Conservation (phyloP, 768 basidiomycete genomes). For the Phanerochaete carnosa region DNA sequence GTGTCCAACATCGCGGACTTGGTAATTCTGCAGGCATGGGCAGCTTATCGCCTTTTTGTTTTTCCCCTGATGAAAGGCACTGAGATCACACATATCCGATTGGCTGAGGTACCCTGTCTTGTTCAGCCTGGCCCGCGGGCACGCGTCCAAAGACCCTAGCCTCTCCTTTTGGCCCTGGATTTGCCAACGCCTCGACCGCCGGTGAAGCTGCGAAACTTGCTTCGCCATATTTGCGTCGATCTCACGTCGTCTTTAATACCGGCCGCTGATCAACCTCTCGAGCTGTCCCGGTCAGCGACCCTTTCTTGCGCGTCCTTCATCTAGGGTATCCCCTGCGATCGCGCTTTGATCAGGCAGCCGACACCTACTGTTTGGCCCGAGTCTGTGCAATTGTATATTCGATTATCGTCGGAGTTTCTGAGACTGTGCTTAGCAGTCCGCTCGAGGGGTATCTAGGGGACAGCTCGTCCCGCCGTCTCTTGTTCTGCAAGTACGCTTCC, state of each 20-base stretch:
- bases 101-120: not conserved
- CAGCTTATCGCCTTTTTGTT: slow-evolving; percentile 3
- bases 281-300: not conserved
- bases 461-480: slow-evolving; percentile 3
- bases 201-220: not conserved
- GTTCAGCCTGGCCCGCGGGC: not conserved
- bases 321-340: not conserved
- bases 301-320: not conserved
- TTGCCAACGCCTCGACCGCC: not conserved
- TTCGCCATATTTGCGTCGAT: not conserved
- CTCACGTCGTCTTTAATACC: not conserved
- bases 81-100: slow-evolving; percentile 1
- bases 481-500: slow-evolving; percentile 3
- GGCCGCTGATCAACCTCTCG: not conserved
- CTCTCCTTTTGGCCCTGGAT: not conserved
- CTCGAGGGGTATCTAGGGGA: slow-evolving; percentile 10
- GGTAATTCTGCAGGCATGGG: not conserved
- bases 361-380: not conserved
- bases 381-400: not conserved
- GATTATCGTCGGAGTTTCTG: slow-evolving; percentile 15
- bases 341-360: slow-evolving; percentile 4
- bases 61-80: not conserved
- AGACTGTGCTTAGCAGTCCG: slow-evolving; percentile 17
- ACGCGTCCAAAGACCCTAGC: not conserved
- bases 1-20: slow-evolving; percentile 4